Evolutionary conservation across 495 filamentous ascomycete genomes (phyloP).

Genomic region (Trichocladium antarcticum): DNA sequence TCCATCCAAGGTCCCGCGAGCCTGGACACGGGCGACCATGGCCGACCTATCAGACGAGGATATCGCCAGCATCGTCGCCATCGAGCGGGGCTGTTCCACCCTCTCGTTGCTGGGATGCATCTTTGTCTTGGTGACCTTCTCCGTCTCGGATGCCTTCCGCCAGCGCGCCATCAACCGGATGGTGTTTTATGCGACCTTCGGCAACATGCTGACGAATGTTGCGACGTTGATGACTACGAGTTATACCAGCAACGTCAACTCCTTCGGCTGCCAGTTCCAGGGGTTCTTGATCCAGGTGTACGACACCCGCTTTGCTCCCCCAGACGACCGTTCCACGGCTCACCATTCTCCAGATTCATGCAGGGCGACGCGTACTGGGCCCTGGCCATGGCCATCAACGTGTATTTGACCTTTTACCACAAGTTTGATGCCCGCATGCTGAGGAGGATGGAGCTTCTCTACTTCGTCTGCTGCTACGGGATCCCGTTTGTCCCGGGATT

Average conservation of each 20-base stretch:
- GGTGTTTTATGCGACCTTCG: slow-evolving; percentile 75
- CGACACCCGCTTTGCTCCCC: slow-evolving; percentile 9
- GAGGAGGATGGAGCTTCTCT: slow-evolving; percentile 58
- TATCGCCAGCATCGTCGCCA: slow-evolving; percentile 16
- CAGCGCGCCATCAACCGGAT: slow-evolving; percentile 78
- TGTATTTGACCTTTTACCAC: slow-evolving; percentile 75
- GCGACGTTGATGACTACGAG: slow-evolving; percentile 61
- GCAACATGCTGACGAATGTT: slow-evolving; percentile 71
- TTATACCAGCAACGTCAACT: slow-evolving; percentile 38
- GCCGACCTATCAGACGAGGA: slow-evolving; percentile 3
- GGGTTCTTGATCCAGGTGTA: slow-evolving; percentile 64
- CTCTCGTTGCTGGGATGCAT: slow-evolving; percentile 62
- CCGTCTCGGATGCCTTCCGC: slow-evolving; percentile 48
- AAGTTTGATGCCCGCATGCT: slow-evolving; percentile 59
- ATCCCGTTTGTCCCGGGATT: slow-evolving; percentile 61
- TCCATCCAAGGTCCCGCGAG: slow-evolving; percentile 1
- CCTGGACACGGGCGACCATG: slow-evolving; percentile 2
- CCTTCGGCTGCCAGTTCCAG: slow-evolving; percentile 61
- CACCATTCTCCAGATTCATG: slow-evolving; percentile 47
- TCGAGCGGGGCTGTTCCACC: slow-evolving; percentile 57
- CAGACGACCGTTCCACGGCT: background rate
- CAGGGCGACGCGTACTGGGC: slow-evolving; percentile 73
- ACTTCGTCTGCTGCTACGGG: slow-evolving; percentile 64
- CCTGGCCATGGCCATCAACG: slow-evolving; percentile 78
- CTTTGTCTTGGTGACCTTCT: slow-evolving; percentile 66